A percentile compares a stretch with the other conserved stretches of the same genome.
These are phyloP conservation scores for Linanthus parryae DNA, from an alignment of 148 eudicot genomes.

Conservation along the genomic window DNA sequence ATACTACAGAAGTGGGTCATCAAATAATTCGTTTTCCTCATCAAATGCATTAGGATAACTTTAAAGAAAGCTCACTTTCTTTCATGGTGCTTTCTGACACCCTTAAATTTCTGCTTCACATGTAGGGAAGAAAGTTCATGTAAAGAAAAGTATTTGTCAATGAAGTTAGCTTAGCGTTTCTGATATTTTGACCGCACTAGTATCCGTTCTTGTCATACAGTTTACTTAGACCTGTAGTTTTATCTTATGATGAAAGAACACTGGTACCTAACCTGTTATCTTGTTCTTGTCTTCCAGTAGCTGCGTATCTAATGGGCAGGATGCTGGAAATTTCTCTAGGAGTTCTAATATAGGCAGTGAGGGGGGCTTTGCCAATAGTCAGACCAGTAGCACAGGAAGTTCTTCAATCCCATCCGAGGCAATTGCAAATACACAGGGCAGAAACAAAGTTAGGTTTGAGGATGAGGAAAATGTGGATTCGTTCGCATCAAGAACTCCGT, in stretches of 20 bases:
- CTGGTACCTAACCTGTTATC: neutral
- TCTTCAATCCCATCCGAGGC: conserved; percentile 15
- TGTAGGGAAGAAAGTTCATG: no score
- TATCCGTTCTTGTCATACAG: neutral
- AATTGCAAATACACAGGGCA: conserved; percentile 21
- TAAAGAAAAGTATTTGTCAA: no score
- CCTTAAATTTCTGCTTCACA: no score
- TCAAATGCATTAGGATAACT: no score
- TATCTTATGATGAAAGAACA: neutral
- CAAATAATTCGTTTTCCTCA: no score
- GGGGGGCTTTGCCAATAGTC: conserved; percentile 8
- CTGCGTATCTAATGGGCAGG: conserved; percentile 19
- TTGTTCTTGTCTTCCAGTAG: conserved; percentile 8
- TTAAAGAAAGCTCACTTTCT: no score
- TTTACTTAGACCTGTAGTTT: neutral
- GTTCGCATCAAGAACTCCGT: conserved; percentile 25
- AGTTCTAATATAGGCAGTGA: conserved; percentile 18
- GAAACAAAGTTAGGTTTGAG: conserved; percentile 37
- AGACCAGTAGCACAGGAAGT: conserved; percentile 9
- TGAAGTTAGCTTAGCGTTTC: no score
- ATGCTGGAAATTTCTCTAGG: conserved; percentile 11
- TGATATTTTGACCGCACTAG: no score
- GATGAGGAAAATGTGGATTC: conserved; percentile 20
- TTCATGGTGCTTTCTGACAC: no score
- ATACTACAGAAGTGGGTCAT: no score